Evolutionary conservation across 2,329 filamentous ascomycete species (phyloP).

Genomic region (Sporothrix dimorphospora): DNA sequence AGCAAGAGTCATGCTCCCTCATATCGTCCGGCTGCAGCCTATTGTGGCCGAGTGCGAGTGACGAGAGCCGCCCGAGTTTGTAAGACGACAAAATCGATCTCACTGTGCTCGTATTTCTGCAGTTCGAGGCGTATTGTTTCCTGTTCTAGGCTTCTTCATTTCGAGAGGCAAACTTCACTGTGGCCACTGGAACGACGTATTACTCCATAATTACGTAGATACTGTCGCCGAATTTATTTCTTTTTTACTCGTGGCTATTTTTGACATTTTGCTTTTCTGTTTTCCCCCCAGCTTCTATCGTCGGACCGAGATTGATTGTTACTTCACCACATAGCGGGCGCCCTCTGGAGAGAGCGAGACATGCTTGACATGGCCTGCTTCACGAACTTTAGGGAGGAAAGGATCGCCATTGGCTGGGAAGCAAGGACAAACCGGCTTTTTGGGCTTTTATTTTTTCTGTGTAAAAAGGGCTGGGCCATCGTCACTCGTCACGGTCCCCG

Average conservation of each 20-base stretch:
- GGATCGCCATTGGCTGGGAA: neutral
- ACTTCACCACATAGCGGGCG: neutral
- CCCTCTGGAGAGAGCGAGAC: neutral
- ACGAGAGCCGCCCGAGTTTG: neutral
- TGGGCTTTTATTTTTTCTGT: too few relatives aligned
- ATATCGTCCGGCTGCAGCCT: neutral
- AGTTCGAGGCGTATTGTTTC: neutral
- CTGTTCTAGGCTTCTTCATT: neutral
- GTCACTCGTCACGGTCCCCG: neutral
- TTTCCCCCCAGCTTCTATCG: too few relatives aligned
- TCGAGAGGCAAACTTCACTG: neutral
- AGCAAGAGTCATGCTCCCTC: neutral
- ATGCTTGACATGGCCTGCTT: neutral
- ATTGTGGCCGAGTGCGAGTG: neutral
- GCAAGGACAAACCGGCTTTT: neutral
- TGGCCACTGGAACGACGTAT: neutral
- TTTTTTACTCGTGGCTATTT: neutral
- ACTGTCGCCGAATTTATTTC: neutral
- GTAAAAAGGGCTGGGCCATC: neutral
- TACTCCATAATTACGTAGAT: neutral
- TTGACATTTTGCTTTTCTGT: neutral
- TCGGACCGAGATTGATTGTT: neutral
- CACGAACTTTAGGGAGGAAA: neutral
- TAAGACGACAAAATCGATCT: neutral
- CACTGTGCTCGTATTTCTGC: neutral